Conservation (phyloP, 495 filamentous ascomycete species). For the Podospora tetraspora region DNA sequence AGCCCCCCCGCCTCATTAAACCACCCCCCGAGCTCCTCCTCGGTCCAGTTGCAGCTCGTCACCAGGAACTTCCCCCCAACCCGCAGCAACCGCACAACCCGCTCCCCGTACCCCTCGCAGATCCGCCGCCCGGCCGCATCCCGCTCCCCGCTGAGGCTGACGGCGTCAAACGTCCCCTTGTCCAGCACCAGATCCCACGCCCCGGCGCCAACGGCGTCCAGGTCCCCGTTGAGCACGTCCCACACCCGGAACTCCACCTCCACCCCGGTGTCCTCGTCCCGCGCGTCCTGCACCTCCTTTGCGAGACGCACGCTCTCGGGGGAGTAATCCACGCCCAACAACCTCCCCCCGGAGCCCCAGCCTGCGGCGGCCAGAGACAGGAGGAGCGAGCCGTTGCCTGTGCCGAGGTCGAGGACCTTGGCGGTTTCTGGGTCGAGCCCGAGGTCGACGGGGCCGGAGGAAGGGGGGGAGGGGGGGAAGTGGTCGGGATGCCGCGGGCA, state of each 20-base stretch:
- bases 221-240: slow-evolving; percentile 62
- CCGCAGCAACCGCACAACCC: slow-evolving; percentile 59
- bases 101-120: slow-evolving; percentile 67
- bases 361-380: slow-evolving; percentile 50
- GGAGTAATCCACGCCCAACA: slow-evolving; percentile 90
- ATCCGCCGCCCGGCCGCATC: slow-evolving; percentile 49
- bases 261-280: slow-evolving; percentile 15
- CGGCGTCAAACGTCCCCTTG: slow-evolving; percentile 96
- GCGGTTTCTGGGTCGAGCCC: slow-evolving; percentile 17
- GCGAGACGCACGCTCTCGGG: slow-evolving; percentile 66
- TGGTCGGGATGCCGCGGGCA: neutral
- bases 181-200: slow-evolving; percentile 87
- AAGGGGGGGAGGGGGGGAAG: too few species aligned
- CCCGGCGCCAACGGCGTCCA: slow-evolving; percentile 28
- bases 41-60: slow-evolving; percentile 98
- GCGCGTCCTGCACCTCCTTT: slow-evolving; percentile 28
- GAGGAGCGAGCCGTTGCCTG: slow-evolving; percentile 86
- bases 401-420: slow-evolving; percentile 69
- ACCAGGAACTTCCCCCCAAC: slow-evolving; percentile 69
- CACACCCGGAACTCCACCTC: slow-evolving; percentile 57
- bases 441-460: slow-evolving; percentile 1
- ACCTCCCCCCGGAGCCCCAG: slow-evolving; percentile 43
- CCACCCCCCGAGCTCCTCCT: slow-evolving; percentile 74
- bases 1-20: slow-evolving; percentile 46
- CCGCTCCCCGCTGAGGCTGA: slow-evolving; percentile 63